phyloP scores from a whole-genome alignment of 257 asterid species.

The Ilex aquifolium region DNA sequence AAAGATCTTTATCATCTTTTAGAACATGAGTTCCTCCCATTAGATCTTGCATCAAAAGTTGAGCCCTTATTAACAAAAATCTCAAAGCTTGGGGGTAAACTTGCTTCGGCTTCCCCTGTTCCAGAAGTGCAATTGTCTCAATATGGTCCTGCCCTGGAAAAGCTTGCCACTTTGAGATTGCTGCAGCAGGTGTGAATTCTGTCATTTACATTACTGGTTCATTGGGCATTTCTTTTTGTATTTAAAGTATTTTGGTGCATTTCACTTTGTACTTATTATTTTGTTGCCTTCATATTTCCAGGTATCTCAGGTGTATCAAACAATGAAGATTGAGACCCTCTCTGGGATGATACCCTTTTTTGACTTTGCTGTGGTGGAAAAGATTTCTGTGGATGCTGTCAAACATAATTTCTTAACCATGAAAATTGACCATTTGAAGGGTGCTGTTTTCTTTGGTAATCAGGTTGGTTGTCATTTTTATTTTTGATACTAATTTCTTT shows the following conservation, averaged over 20 bases:
- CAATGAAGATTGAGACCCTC: conserved; percentile 61
- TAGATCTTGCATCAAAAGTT: conserved; percentile 67
- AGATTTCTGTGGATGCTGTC: conserved; percentile 83
- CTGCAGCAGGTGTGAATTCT: conserved; percentile 59
- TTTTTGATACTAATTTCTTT: background rate
- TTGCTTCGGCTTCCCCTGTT: conserved; percentile 65
- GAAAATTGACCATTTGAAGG: conserved; percentile 73
- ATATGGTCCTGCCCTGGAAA: conserved; percentile 71
- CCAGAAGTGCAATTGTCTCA: conserved; percentile 62
- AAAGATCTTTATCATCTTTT: conserved; percentile 66
- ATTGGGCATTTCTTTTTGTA: background rate
- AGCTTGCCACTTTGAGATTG: conserved; percentile 78
- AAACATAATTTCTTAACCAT: conserved; percentile 64
- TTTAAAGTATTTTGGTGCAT: background rate
- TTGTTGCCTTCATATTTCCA: conserved; percentile 21
- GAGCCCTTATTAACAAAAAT: conserved; percentile 59
- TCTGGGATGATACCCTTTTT: conserved; percentile 68
- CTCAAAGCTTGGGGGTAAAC: conserved; percentile 77
- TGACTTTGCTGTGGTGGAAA: conserved; percentile 67
- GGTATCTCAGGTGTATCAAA: conserved; percentile 87
- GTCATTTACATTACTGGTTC: background rate
- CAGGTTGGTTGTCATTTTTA: conserved; percentile 38
- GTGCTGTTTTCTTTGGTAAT: conserved; percentile 70
- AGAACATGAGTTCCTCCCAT: conserved; percentile 70
- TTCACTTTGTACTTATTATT: background rate